Base-by-base conservation (phyloP, 2,329 filamentous ascomycete species). In the Colletotrichum graminicola region DNA sequence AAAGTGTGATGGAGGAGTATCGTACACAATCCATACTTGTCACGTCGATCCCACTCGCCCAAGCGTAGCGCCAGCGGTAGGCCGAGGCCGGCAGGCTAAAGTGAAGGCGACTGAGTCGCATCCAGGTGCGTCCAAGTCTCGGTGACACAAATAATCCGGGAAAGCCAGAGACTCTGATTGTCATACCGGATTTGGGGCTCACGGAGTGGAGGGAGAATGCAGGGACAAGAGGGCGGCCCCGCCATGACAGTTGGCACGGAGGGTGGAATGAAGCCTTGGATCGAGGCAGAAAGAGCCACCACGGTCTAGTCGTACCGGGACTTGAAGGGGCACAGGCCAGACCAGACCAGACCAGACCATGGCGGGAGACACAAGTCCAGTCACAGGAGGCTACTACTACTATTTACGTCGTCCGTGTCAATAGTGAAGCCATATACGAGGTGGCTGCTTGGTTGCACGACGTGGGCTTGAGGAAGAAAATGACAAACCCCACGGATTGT, bases 231-330 rank as follows among this genome's bases (percentile, higher is more conserved):
- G 39, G 39, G 62, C 32, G 60, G 45, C 52, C 59, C 60, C 59
- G 59, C 65, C 59, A 32, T 49, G 39, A 32, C 52, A 26, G 66
- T 52, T 71, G 68, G 65, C 54, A 71, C 57, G 65, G 39, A 45
- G 49, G 55, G 62, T 49, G 45, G 55, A 68, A 71, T 68, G 65
- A 68, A 52, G 45, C 51, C 52, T 63, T 49, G 51, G 21, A 55
- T 60, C 39, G 65, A 63, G 68, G 65, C 57, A 65, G 43, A 36
- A 67, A 52, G 36, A 36, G 29, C 16, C 21, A 55, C 16, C 21
- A 55, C 51, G 34, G 45, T 36, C 18, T 36, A 2, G 10, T 11
- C 34, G 34, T 7, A 18, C 39, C 47, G 51, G 34, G 47, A 18
- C 8, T 45, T 64, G 52, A 11, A 43, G 23, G 64, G 34, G 45